A percentile compares a stretch with the other conserved stretches of the same genome.
phyloP scores from a whole-genome alignment of 768 basidiomycete species.

The Lenzites betulinus region DNA sequence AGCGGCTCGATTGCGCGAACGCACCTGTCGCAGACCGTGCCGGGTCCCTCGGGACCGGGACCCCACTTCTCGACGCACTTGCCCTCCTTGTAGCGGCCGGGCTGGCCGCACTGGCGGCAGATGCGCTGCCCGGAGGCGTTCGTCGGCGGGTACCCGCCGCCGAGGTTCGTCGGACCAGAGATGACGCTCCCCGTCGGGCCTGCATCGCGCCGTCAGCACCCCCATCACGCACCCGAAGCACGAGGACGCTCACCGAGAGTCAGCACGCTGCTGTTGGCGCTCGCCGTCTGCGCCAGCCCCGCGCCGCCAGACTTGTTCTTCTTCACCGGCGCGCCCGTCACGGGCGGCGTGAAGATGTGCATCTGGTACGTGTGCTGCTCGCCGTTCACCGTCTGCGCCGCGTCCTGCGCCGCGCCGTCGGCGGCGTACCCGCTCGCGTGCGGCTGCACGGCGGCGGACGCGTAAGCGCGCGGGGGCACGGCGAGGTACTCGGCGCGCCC shows the following conservation, averaged over 20 bases:
- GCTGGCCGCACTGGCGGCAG: constrained; percentile 72
- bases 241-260: constrained; percentile 23
- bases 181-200: constrained; percentile 28
- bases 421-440: constrained; percentile 21
- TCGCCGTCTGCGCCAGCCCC: constrained; percentile 1
- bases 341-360: constrained; percentile 72
- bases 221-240: neutral
- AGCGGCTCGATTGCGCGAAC: constrained; percentile 22
- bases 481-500: constrained; percentile 19
- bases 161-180: constrained; percentile 27
- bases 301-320: constrained; percentile 46
- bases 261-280: constrained; percentile 26
- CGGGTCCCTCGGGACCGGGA: constrained; percentile 80
- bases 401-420: constrained; percentile 22
- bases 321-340: constrained; percentile 72
- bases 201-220: constrained; percentile 8
- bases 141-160: constrained; percentile 35
- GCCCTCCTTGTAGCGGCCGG: constrained; percentile 79
- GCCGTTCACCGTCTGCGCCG: constrained; percentile 36
- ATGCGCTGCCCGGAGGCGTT: constrained; percentile 66
- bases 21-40: constrained; percentile 80
- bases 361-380: constrained; percentile 55
- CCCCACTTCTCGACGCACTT: constrained; percentile 91
- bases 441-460: constrained; percentile 17
- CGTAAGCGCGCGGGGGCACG: constrained; percentile 22